A percentile compares a stretch with the other conserved stretches of the same genome.
phyloP scores from a whole-genome alignment of 2,329 filamentous ascomycete species.

The Cladosporium sp. region DNA sequence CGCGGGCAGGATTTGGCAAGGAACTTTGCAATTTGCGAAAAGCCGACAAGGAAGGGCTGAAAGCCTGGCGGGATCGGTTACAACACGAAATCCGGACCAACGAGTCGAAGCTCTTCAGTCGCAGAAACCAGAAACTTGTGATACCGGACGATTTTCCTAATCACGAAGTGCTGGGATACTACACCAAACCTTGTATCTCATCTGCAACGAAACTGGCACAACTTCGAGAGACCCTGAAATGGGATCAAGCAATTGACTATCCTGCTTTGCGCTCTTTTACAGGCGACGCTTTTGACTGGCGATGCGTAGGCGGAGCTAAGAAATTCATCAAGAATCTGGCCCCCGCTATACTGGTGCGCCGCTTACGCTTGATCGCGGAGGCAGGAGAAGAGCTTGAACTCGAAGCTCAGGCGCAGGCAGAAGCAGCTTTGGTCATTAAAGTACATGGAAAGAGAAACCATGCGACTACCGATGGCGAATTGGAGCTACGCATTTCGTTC shows the following conservation, averaged over 20 bases:
- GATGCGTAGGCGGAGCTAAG: slow-evolving; percentile 71
- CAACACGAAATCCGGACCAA: slow-evolving; percentile 80
- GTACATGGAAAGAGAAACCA: slow-evolving; percentile 71
- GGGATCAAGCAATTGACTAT: slow-evolving; percentile 67
- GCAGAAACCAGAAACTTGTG: slow-evolving; percentile 69
- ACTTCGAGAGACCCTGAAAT: slow-evolving; percentile 58
- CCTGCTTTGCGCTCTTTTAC: slow-evolving; percentile 71
- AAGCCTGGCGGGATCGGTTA: slow-evolving; percentile 71
- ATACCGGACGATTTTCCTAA: slow-evolving; percentile 85
- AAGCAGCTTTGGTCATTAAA: slow-evolving; percentile 60
- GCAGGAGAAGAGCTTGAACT: slow-evolving; percentile 18
- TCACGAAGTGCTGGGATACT: slow-evolving; percentile 76
- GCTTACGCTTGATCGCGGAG: slow-evolving; percentile 47
- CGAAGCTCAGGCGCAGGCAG: slow-evolving; percentile 47
- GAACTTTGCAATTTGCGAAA: slow-evolving; percentile 68
- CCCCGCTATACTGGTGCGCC: slow-evolving; percentile 70
- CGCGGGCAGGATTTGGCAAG: slow-evolving; percentile 80
- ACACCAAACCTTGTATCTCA: slow-evolving; percentile 85
- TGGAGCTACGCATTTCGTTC: slow-evolving; percentile 78
- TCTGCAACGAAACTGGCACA: slow-evolving; percentile 57
- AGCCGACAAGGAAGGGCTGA: slow-evolving; percentile 61
- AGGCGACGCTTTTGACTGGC: slow-evolving; percentile 84
- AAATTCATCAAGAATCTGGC: slow-evolving; percentile 83
- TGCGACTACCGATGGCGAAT: slow-evolving; percentile 70
- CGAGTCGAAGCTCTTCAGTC: slow-evolving; percentile 76